A percentile compares a stretch with the other conserved stretches of the same genome.
Evolutionary conservation across 2,329 filamentous ascomycete genomes (phyloP).

Genomic region (Mycogone perniciosa): DNA sequence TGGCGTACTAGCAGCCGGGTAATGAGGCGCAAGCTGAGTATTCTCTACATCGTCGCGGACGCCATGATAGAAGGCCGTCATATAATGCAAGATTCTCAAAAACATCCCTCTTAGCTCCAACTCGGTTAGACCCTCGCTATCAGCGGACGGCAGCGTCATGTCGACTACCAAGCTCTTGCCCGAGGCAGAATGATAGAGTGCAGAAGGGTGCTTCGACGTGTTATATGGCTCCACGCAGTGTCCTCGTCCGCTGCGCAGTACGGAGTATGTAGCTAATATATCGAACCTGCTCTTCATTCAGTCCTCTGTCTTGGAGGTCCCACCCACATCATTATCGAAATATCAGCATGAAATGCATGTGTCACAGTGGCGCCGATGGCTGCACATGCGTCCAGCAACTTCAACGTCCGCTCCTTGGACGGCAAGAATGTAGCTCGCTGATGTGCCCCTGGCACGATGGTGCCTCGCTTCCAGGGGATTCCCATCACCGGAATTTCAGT

Average conservation of each 20-base stretch:
- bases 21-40: constrained; percentile 19
- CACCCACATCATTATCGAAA: constrained; percentile 24
- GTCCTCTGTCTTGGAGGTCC: constrained; percentile 17
- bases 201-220: constrained; percentile 18
- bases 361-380: constrained; percentile 21
- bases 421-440: constrained; percentile 21
- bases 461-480: constrained; percentile 19
- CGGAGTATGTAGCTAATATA: constrained; percentile 28
- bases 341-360: constrained; percentile 28
- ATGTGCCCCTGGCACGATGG: constrained; percentile 17
- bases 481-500: constrained; percentile 1
- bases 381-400: constrained; percentile 18
- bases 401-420: constrained; percentile 11
- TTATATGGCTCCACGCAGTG: constrained; percentile 21
- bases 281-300: constrained; percentile 8
- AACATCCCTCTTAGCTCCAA: constrained; percentile 18
- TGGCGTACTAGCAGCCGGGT: constrained; percentile 18
- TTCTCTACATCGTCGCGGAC: constrained; percentile 27
- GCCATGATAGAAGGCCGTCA: constrained; percentile 23
- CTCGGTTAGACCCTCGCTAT: background rate
- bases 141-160: constrained; percentile 15
- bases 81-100: constrained; percentile 15
- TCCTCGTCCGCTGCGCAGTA: constrained; percentile 26
- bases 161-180: constrained; percentile 22
- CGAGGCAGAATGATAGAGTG: constrained; percentile 27